Base-by-base conservation (phyloP, 208 protist genomes). In the Sergeia podlipaevii region DNA sequence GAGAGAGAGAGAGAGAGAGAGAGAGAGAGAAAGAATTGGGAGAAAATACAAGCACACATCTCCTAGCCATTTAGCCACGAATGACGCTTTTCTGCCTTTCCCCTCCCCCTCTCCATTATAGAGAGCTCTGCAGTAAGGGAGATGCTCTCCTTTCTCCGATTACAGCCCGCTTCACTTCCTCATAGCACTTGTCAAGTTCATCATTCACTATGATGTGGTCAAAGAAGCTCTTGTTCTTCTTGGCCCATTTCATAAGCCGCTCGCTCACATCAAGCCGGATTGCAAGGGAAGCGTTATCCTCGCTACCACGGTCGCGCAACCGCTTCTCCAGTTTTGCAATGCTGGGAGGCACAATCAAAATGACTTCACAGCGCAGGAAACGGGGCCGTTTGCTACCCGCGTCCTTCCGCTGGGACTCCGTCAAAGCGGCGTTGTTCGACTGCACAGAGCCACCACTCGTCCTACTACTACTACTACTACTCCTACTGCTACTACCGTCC, bases 181-280 rank as follows among this genome's bases (percentile, higher is more conserved):
- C 62, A 42, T 75, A 70, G 47, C 75, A 81, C 21, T 30, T 20
- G 18, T 92, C 64, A 18, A 97, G 57, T 34, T 89, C 29, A 41
- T 94, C 74, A 52, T 97, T 97, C 15, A 93, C 57, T 18, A 96
- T 45, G 10, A 56, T 48, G 38, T 73, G 49, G 57, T 96, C 67
- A 54, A 90, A 95, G 49, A 85, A 82, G 2, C 60, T 54, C 23
- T 47, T 27, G 34, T 91, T 68, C 23, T 55, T 52, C 17, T 70
- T 48, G 15, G 57, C 74, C 71, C 71, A 90, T 38, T 66, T 34
- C 45, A 96, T 69, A 70, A 83, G 93, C 24, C 59, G 47, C 47
- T 46, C 24, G 21, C 74, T 82, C 39, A 70, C 63, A 8, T 30
- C 32, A 39, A 97, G 60, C 24, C 89, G 74, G 33, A 62, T 37